These are phyloP conservation scores for Candida ipomoeae DNA, from an alignment of 805 yeast genomes.

Conservation along the genomic window DNA sequence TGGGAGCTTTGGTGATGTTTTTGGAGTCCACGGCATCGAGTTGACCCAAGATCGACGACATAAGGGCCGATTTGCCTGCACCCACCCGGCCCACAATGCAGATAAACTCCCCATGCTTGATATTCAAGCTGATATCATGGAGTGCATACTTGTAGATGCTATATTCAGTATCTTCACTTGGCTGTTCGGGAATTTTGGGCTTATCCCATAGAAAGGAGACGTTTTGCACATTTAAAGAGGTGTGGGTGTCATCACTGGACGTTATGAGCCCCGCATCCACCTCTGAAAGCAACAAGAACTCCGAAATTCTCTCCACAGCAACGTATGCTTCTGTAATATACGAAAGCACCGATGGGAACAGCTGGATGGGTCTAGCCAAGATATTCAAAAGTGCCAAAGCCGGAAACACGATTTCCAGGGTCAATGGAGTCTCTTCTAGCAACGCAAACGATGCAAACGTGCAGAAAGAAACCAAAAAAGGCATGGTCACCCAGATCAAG, in stretches of 20 bases:
- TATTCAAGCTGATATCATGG: slow-evolving; percentile 7
- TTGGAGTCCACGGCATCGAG: slow-evolving; percentile 14
- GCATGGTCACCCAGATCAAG: slow-evolving; percentile 63
- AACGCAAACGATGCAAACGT: slow-evolving; percentile 54
- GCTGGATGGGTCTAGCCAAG: slow-evolving; percentile 54
- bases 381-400: slow-evolving; percentile 58
- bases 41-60: slow-evolving; percentile 16
- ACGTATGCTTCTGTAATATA: slow-evolving; percentile 57
- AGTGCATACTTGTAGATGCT: slow-evolving; percentile 25
- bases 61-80: slow-evolving; percentile 14
- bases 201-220: slow-evolving; percentile 15
- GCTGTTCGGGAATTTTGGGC: not conserved
- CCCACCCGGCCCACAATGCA: slow-evolving; percentile 18
- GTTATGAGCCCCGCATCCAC: slow-evolving; percentile 14
- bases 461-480: slow-evolving; percentile 59
- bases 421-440: slow-evolving; percentile 44
- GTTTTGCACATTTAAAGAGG: slow-evolving; percentile 6
- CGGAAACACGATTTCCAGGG: slow-evolving; percentile 69
- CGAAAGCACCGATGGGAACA: slow-evolving; percentile 55
- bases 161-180: slow-evolving; percentile 11
- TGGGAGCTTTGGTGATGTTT: slow-evolving; percentile 3
- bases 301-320: slow-evolving; percentile 50
- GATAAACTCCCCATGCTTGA: slow-evolving; percentile 13
- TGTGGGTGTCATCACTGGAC: not conserved
- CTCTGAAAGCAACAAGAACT: slow-evolving; percentile 37